Base-by-base conservation (phyloP, 208 protist genomes). In the Leishmania lainsoni region DNA sequence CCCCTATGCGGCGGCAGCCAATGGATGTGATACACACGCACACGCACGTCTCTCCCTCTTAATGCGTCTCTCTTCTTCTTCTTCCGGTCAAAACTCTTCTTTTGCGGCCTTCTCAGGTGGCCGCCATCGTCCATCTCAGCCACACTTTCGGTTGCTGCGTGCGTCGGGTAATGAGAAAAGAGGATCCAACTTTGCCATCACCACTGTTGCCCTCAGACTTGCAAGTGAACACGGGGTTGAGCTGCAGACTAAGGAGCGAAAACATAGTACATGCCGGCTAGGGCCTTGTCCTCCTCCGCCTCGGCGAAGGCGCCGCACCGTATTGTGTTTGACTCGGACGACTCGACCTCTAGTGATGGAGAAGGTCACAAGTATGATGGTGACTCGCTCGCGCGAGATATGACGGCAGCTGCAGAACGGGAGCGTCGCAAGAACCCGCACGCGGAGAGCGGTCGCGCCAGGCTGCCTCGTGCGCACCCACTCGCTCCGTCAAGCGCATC, bases 361-460 rank as follows among this genome's bases (percentile, higher is more conserved):
- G 83, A 83, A 65, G 63, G 78, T 9, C 22, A 59, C 48, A 52
- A 66, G 26, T 45, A 26, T 12, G 76, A 78, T 9, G 81, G 70
- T 5, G 75, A 83, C 66, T 35, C 72, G 26, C 86, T 97, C 54
- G 85, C 79, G 5, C 80, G 81, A 42, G 89, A 93, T 58, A 86
- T 97, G 81, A 84, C 86, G 10, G 72, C 77, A 8, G 92, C 92
- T 2, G 87, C 83, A 5, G 81, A 85, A 56, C 80, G 89, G 5
- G 87, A 94, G 79, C 73, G 78, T 32, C 80, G 85, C 42, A 90
- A 87, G 58, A 94, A 97, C 76, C 94, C 92, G 0, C 94, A 97
- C 81, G 91, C 90, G 1, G 85, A 91, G 51, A 73, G 71, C 26
- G 90, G 90, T 5, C 85, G 87, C 65, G 90, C 90, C 10, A 89